Conservation (phyloP, 345 rosid genomes). For the Eucalyptus leucophloia region DNA sequence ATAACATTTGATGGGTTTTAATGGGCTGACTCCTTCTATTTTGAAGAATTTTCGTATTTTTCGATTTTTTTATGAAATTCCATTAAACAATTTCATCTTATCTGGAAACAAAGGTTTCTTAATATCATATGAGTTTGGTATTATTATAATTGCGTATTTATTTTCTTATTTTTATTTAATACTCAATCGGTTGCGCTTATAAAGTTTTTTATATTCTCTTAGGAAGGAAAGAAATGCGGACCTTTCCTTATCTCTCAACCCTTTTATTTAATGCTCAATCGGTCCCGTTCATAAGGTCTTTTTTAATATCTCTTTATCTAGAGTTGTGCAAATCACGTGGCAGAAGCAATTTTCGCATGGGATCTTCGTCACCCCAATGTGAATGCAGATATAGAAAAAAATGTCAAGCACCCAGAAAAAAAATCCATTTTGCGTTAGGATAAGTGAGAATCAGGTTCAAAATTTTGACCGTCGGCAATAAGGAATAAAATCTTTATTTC, state of each 20-base stretch:
- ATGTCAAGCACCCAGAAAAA: not conserved
- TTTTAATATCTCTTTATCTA: too few relatives aligned
- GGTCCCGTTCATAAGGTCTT: too few relatives aligned
- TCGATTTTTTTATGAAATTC: not conserved
- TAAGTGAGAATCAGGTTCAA: not conserved
- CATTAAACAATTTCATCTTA: too few relatives aligned
- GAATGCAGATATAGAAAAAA: not conserved
- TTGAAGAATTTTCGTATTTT: too few relatives aligned
- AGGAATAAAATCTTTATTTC: not conserved
- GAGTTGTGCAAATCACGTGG: not conserved
- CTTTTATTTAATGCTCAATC: too few relatives aligned
- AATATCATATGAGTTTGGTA: not conserved
- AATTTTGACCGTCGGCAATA: not conserved
- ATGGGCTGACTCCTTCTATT: too few relatives aligned
- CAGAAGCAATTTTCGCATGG: not conserved
- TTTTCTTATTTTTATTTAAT: not conserved
- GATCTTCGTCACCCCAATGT: not conserved
- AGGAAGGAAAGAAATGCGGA: too few relatives aligned
- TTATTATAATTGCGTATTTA: not conserved
- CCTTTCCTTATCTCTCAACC: too few relatives aligned
- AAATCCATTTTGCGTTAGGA: not conserved
- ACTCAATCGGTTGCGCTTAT: too few relatives aligned
- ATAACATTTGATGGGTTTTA: too few relatives aligned
- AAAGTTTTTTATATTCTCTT: too few relatives aligned
- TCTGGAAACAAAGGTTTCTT: not conserved